Evolutionary conservation across 148 eudicot species (phyloP), one percentile per base, ranked within the genome.

Genomic region (Pouteria glomerata): DNA sequence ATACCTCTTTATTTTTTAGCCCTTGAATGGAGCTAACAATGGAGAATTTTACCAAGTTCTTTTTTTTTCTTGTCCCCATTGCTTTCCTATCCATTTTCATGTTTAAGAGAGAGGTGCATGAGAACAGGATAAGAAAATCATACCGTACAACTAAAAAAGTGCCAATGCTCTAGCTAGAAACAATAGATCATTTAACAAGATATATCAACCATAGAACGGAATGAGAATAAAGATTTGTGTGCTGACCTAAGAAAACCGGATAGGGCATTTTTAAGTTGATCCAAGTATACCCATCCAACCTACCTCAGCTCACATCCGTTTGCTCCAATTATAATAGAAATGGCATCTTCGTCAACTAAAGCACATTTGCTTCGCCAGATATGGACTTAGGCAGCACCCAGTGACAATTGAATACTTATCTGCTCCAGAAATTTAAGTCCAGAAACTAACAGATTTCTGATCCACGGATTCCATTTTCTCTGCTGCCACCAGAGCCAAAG

Each of bases 161-260:
- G 12, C 24, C 42, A 60, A 16, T 60, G 15, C 61, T 6, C 24
- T 37, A 29, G 39, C 27, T 4, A n/a, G 13, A 21, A 37, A 12
- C n/a, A 39, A 63, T 7, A 60, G 21, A 60, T 39, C 27, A 63
- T 23, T 37, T 23, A 35, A 37, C 27, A 63, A 41, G 26, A 37
- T 18, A 63, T 23, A 39, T n/a, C 3, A 41, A 63, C 29, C 45
- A 8, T 24, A 39, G 31, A 63, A 51, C 68, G 23, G 31, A 63
- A 63, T 41, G 19, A 35, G 3, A 12, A 19, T 19, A 62, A 4
- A 10, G 15, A 27, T 57, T 26, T 31, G 21, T 33, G 27, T 8
- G 41, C 51, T 63, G 68, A 42, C 68, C 68, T 63, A 51, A 63
- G 18, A 63, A 41, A 8, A 11, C 41, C 30, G 68, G 1, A 33